Evolutionary conservation across 2,329 filamentous ascomycete species (phyloP).

Genomic region (Neurospora sp.): DNA sequence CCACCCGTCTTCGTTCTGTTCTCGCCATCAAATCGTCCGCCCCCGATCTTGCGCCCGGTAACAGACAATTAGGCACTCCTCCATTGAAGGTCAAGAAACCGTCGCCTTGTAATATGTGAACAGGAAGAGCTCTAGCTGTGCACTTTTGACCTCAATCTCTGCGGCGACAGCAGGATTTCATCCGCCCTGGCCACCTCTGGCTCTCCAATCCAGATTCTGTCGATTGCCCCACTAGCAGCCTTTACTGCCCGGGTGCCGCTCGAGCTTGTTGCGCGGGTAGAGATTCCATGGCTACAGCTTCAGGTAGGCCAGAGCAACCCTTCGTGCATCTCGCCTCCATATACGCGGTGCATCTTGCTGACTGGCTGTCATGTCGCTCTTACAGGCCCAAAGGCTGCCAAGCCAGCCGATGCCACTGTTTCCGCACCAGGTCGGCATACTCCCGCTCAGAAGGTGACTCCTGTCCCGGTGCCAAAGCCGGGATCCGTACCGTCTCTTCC

Average conservation of each 20-base stretch:
- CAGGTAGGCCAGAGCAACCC: constrained; percentile 3
- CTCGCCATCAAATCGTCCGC: neutral
- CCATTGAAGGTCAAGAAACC: neutral
- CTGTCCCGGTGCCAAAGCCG: constrained; percentile 12
- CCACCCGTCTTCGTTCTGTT: neutral
- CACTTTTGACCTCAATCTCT: neutral
- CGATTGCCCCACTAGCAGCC: neutral
- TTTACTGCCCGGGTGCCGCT: neutral
- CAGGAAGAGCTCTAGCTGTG: neutral
- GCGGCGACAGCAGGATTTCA: neutral
- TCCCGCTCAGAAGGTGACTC: constrained; percentile 11
- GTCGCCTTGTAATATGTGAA: neutral
- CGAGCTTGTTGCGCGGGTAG: neutral
- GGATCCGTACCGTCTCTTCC: constrained; percentile 8
- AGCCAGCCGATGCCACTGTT: constrained; percentile 2
- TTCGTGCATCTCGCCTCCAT: neutral
- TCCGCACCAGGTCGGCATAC: constrained; percentile 1
- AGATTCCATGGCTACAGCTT: neutral
- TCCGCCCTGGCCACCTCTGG: neutral
- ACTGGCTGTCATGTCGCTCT: neutral
- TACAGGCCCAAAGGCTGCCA: constrained; percentile 5
- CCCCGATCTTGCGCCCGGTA: neutral
- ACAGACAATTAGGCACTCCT: neutral
- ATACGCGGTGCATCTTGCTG: neutral
- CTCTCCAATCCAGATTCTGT: neutral